These are phyloP conservation scores for Plasmodium relictum DNA, from an alignment of 169 alveolate species.

Conservation along the genomic window DNA sequence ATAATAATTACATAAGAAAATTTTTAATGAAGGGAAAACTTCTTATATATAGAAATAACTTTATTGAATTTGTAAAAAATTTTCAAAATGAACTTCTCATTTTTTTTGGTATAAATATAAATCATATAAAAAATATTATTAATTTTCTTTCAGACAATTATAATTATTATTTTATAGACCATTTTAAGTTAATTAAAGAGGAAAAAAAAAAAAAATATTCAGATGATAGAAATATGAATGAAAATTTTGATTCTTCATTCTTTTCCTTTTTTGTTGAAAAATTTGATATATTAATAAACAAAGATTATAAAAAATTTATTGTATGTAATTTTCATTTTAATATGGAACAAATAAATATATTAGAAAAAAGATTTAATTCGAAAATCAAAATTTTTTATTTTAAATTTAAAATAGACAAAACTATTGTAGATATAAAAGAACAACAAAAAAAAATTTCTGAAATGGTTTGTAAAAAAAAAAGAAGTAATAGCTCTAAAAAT, in stretches of 20 bases:
- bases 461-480: not conserved
- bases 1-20: not conserved
- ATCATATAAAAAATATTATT: conserved; percentile 9
- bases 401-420: conserved; percentile 5
- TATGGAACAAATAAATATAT: conserved; percentile 13
- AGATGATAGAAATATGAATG: not conserved
- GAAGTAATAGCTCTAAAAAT: not conserved
- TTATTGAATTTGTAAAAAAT: conserved; percentile 7
- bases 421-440: conserved; percentile 6
- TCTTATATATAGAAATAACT: conserved; percentile 47
- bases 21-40: conserved; percentile 73
- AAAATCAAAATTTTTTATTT: conserved; percentile 23
- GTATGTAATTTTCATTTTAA: conserved; percentile 38
- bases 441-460: not conserved
- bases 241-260: not conserved
- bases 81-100: conserved; percentile 35
- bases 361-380: conserved; percentile 13
- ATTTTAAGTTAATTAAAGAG: conserved; percentile 9
- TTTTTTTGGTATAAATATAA: conserved; percentile 34
- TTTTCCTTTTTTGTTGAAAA: conserved; percentile 47
- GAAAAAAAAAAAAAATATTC: conserved; percentile 4
- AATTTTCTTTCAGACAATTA: conserved; percentile 16
- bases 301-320: conserved; percentile 29
- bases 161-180: conserved; percentile 43
- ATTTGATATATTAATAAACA: conserved; percentile 9